Evolutionary conservation across 1,284 basidiomycete species (phyloP).

Genomic region (Cutaneotrichosporon dermatis): DNA sequence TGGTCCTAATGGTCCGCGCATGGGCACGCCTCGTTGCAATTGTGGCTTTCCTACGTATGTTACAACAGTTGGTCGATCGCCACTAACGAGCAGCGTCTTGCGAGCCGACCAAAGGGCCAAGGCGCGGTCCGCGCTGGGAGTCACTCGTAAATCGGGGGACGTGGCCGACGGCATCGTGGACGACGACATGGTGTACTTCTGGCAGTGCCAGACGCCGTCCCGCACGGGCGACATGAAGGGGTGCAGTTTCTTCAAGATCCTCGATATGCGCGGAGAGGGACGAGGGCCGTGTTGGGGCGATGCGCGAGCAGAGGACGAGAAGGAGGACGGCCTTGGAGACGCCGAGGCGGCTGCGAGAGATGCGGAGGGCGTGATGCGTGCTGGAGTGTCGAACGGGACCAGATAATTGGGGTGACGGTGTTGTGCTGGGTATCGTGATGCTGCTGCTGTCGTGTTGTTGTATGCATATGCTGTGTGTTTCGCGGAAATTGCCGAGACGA

Average conservation of each 20-base stretch:
- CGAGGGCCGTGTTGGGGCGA: conserved; percentile 51
- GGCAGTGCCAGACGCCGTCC: conserved; percentile 76
- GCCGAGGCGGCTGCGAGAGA: neutral
- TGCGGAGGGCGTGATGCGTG: too few relatives aligned
- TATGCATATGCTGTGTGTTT: neutral
- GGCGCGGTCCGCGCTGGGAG: conserved; percentile 20
- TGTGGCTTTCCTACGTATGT: conserved; percentile 67
- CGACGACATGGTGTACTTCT: conserved; percentile 65
- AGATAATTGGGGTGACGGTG: neutral
- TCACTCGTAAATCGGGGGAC: neutral
- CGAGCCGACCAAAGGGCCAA: conserved; percentile 50
- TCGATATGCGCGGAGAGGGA: conserved; percentile 71
- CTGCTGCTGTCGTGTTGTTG: neutral
- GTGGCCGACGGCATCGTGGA: conserved; percentile 18
- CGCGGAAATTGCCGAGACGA: too few relatives aligned
- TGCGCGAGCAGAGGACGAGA: neutral
- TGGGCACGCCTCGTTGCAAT: conserved; percentile 58
- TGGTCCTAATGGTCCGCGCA: conserved; percentile 16
- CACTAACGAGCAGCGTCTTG: conserved; percentile 32
- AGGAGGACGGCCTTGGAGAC: neutral
- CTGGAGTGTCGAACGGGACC: neutral
- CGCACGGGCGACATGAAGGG: conserved; percentile 74
- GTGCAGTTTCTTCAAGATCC: conserved; percentile 72
- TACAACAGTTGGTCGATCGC: neutral
- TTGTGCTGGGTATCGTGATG: neutral